These are phyloP conservation scores for Sutorius australiensis DNA, from an alignment of 768 basidiomycete genomes.

Conservation along the genomic window DNA sequence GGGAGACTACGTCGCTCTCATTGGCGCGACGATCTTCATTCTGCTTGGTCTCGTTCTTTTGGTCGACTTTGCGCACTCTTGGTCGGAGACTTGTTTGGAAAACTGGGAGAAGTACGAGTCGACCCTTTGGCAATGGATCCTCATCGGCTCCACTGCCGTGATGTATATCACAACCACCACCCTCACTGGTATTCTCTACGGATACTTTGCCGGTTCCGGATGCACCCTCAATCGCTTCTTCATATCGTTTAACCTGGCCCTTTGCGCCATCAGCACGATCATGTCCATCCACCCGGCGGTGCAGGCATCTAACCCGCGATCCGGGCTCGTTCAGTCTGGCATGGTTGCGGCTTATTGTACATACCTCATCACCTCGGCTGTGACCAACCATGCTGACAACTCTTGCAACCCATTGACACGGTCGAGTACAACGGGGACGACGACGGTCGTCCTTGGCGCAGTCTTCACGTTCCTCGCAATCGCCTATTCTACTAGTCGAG, in stretches of 20 bases:
- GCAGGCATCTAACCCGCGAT: conserved; percentile 90
- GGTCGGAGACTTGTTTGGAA: conserved; percentile 95
- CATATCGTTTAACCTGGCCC: conserved; percentile 88
- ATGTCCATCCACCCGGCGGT: conserved; percentile 80
- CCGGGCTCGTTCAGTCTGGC: conserved; percentile 89
- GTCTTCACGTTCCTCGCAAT: conserved; percentile 97
- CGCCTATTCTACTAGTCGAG: conserved; percentile 93
- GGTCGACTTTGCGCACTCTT: conserved; percentile 97
- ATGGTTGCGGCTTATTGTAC: conserved; percentile 99
- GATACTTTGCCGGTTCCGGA: conserved; percentile 82
- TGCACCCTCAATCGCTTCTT: conserved; percentile 96
- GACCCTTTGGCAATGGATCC: conserved; percentile 93
- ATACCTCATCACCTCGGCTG: conserved; percentile 90
- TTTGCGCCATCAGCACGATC: conserved; percentile 76
- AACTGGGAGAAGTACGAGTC: conserved; percentile 90
- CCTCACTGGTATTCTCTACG: conserved; percentile 85
- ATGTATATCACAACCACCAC: conserved; percentile 85
- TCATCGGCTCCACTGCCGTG: conserved; percentile 86
- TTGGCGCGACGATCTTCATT: conserved; percentile 94
- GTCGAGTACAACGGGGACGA: conserved; percentile 68
- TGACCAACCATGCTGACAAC: conserved; percentile 85
- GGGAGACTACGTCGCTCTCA: conserved; percentile 88
- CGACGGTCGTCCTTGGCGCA: conserved; percentile 86
- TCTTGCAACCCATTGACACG: conserved; percentile 87
- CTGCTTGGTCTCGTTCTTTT: conserved; percentile 95